Base-by-base conservation (phyloP, 768 basidiomycete genomes). In the Botryobasidium botryosum region DNA sequence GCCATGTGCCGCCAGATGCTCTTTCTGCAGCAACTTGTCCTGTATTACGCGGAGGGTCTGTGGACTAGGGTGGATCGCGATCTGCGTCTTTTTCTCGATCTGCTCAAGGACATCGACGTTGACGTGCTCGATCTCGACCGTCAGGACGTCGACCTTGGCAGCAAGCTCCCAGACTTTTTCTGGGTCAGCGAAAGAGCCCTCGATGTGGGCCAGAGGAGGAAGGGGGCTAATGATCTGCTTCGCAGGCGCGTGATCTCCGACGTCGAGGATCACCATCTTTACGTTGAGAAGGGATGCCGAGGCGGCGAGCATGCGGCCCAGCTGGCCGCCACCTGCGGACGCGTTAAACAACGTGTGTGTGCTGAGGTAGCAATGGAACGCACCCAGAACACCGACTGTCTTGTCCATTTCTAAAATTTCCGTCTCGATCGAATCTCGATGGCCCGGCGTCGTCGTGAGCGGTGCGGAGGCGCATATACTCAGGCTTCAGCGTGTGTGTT, bases 41-140 rank as follows among this genome's bases (percentile, higher is more conserved):
- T 97, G 92, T 50, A 99, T 92, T 44, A 78, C 67, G 35, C 72
- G 68, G 57, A 99, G 78, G 3, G 90, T 91, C 27, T 64, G 62
- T 0, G 91, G 86, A 48, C 70, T 72, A 0, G 92, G 94, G 58
- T 86, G 83, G 23, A 80, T 62, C 18, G 56, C 58, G 10, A 59
- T 61, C 43, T 52, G 56, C 20, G 48, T 42, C 23, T 32, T 32
- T 28, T 52, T 59, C 51, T 72, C 65, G 2, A 83, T 64, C 41
- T 75, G 69, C 40, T 78, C 72, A 7, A 99, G 66, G 0, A 83
- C 74, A 18, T 64, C 64, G 8, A 71, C 84, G 50, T 92, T 74
- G 49, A 99, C 87, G 55, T 99, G 94, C 62, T 99, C 92, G 27
- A 96, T 97, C 66, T 99, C 92, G 42, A 92, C 77, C 0, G 92